phyloP scores from a whole-genome alignment of 768 basidiomycete species.

The Pholiota conissans region DNA sequence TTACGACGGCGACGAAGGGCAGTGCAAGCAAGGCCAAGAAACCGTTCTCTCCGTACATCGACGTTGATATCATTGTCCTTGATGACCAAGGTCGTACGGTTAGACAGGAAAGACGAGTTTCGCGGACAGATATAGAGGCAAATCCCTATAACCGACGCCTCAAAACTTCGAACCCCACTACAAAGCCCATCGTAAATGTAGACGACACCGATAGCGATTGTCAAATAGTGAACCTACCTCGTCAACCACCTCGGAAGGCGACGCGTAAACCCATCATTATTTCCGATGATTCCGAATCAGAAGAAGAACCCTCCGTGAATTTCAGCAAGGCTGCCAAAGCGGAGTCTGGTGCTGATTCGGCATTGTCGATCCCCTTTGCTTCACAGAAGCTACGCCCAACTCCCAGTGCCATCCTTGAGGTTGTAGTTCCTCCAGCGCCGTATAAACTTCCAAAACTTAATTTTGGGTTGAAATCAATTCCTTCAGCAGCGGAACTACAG shows the following conservation, averaged over 20 bases:
- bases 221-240: conserved; percentile 21
- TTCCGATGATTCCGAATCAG: conserved; percentile 49
- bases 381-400: conserved; percentile 2
- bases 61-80: conserved; percentile 67
- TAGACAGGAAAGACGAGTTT: conserved; percentile 61
- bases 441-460: conserved; percentile 20
- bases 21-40: conserved; percentile 34
- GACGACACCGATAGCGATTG: conserved; percentile 22
- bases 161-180: conserved; percentile 4
- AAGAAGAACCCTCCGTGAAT: conserved; percentile 17
- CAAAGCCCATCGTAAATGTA: not conserved
- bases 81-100: conserved; percentile 61
- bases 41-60: conserved; percentile 48
- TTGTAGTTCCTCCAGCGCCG: conserved; percentile 41
- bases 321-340: conserved; percentile 3
- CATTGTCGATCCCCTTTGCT: not conserved
- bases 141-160: conserved; percentile 25
- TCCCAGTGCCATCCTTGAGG: conserved; percentile 31
- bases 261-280: conserved; percentile 35
- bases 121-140: conserved; percentile 40
- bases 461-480: not conserved
- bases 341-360: conserved; percentile 5
- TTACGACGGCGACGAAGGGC: conserved; percentile 20
- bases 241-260: conserved; percentile 25
- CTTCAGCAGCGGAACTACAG: not conserved